A percentile compares a stretch with the other conserved stretches of the same genome.
Evolutionary conservation across 352 stramenopile genomes (phyloP).

Genomic region (Phytopythium sindhum): DNA sequence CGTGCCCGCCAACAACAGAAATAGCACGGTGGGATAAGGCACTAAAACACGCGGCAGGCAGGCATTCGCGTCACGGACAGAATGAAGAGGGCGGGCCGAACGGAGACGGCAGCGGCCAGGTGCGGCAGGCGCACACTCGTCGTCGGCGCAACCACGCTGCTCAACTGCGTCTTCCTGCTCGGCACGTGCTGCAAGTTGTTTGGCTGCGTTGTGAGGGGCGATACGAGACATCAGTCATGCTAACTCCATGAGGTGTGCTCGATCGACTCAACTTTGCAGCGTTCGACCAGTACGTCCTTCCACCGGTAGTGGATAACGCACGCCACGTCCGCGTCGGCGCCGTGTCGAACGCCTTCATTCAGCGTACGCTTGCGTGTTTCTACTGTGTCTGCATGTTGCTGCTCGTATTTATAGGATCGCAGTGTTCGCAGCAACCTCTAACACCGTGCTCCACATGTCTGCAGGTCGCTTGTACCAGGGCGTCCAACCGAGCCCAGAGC

Average conservation of each 20-base stretch:
- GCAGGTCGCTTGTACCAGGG: slow-evolving; percentile 38
- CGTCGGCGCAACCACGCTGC: neutral
- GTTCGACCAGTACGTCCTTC: neutral
- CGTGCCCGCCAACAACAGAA: neutral
- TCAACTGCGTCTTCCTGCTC: slow-evolving; percentile 3
- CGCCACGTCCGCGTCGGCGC: neutral
- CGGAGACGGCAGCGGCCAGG: neutral
- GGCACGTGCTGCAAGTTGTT: neutral
- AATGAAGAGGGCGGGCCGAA: neutral
- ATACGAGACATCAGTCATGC: neutral
- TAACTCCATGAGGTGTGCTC: neutral
- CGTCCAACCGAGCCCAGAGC: slow-evolving; percentile 37
- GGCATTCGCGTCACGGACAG: neutral
- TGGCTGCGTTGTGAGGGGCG: no score
- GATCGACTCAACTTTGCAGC: neutral
- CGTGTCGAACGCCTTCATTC: neutral
- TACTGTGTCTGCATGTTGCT: neutral
- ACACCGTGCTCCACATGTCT: neutral
- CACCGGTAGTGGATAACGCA: neutral
- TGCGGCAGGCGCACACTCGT: neutral
- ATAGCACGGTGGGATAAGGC: neutral
- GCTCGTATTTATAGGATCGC: neutral
- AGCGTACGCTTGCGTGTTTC: neutral
- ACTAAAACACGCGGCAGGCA: no score
- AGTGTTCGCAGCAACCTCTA: neutral